Evolutionary conservation across 2,329 filamentous ascomycete species (phyloP), one percentile per base, ranked within the genome.

Genomic region (Colletotrichum sp.): DNA sequence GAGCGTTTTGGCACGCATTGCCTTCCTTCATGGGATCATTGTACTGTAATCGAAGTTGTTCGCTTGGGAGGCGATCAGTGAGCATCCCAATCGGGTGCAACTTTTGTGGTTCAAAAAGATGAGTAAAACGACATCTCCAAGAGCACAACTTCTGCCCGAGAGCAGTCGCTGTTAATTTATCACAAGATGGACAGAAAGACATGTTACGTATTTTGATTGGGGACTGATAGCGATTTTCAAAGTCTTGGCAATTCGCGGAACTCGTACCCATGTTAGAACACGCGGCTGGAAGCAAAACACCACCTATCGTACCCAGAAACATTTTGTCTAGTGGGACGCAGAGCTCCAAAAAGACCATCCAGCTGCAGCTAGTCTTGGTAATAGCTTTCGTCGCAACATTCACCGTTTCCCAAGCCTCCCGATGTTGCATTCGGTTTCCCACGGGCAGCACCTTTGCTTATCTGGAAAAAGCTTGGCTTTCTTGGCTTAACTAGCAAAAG

Each of bases 381-480:
- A 63, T 72, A 39, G 36, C 62, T 21, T 10, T n/a, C 15, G 15
- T 13, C 26, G 36, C 30, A 44, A 55, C 15, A 2, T 39, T 26
- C 39, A 62, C 52, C 24, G 21, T 13, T 52, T 13, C 3, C 7
- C 21, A 18, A 21, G n/a, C 34, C 15, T 30, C 28, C 18, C 44
- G 65, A 64, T 49, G 73, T 73, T 39, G 30, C 73, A 73, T 59
- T 69, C 64, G 64, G 73, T 24, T 69, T 60, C 59, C n/a, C 4
- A 28, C 59, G 64, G 70, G n/a, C 26, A 12, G 28, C 28, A 65
- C 5, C 39, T 36, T 5, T 69, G 64, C 73, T 76, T 76, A 76
- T 76, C 73, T 65, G 6, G 32, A n/a, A 52, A 73, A 76, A 69
- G 72, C 76, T 77, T 77, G 76, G 76, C 76, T 68, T 26, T 69